Conservation (phyloP, 2,329 filamentous ascomycete species). For the Trichoderma oligosporum region DNA sequence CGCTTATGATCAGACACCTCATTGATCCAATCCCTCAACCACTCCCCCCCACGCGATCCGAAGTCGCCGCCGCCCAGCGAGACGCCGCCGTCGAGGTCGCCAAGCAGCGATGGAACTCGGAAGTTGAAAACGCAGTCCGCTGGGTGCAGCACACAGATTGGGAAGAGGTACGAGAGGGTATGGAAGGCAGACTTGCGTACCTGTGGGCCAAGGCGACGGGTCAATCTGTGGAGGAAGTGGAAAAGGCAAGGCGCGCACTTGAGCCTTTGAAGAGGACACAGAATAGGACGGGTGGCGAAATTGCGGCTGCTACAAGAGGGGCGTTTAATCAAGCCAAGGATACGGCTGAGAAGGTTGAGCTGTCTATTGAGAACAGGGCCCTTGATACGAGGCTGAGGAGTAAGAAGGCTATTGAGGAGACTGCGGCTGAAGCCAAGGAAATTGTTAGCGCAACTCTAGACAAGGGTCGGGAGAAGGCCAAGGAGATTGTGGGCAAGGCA, state of each 20-base stretch:
- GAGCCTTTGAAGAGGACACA: conserved; percentile 35
- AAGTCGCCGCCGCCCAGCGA: conserved; percentile 49
- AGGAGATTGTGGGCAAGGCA: conserved; percentile 38
- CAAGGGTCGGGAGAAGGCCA: conserved; percentile 36
- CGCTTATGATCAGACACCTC: conserved; percentile 50
- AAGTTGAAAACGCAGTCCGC: conserved; percentile 62
- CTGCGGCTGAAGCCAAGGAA: conserved; percentile 36
- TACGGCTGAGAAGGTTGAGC: conserved; percentile 28
- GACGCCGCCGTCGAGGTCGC: conserved; percentile 59
- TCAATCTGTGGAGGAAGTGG: conserved; percentile 29
- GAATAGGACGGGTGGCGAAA: conserved; percentile 25
- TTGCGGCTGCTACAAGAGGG: conserved; percentile 36
- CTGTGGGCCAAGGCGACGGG: conserved; percentile 43
- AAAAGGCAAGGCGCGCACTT: conserved; percentile 30
- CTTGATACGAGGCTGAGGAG: conserved; percentile 28
- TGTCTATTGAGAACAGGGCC: conserved; percentile 28
- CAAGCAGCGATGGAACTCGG: conserved; percentile 76
- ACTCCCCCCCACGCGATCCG: conserved; percentile 48
- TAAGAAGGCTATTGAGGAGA: conserved; percentile 28
- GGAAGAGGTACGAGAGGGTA: conserved; percentile 55
- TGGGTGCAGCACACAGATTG: conserved; percentile 66
- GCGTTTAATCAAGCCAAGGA: conserved; percentile 33
- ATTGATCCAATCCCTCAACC: conserved; percentile 46
- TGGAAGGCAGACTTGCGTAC: conserved; percentile 48
- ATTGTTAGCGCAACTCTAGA: conserved; percentile 39